phyloP scores from a whole-genome alignment of 2,329 filamentous ascomycete species.

The Aspergillus sp. region DNA sequence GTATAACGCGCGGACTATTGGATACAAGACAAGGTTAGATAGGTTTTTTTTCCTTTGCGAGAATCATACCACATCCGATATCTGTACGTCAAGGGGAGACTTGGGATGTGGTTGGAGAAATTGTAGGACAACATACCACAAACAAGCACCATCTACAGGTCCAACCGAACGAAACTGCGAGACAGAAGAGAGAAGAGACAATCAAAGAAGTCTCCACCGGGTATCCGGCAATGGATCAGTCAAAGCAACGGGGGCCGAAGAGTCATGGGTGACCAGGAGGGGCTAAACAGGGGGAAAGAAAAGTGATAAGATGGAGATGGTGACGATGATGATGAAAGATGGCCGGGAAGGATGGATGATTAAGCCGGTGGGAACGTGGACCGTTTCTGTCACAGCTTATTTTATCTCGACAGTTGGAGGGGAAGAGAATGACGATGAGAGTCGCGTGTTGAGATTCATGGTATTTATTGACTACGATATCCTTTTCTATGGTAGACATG shows the following conservation, averaged over 20 bases:
- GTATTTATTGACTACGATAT: too few relatives aligned
- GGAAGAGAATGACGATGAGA: neutral
- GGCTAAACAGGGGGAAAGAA: constrained; percentile 5
- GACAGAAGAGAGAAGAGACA: neutral
- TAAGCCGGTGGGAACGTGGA: constrained; percentile 11
- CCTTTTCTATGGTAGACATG: too few relatives aligned
- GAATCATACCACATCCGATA: too few relatives aligned
- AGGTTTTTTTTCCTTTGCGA: too few relatives aligned
- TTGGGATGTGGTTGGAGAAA: too few relatives aligned
- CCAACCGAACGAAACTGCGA: neutral
- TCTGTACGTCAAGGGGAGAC: too few relatives aligned
- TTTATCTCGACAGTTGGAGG: neutral
- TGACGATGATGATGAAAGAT: constrained; percentile 16
- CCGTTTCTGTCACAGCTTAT: constrained; percentile 12
- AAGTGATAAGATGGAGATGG: constrained; percentile 17
- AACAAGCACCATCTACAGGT: neutral
- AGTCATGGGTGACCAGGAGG: constrained; percentile 4
- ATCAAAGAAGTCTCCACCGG: neutral
- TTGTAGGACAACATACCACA: neutral
- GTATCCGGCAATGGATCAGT: neutral
- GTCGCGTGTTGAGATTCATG: neutral
- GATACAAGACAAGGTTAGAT: neutral
- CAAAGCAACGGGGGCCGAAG: neutral
- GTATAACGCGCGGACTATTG: too few relatives aligned
- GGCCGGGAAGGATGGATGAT: constrained; percentile 14